Evolutionary conservation across 768 basidiomycete species (phyloP).

Genomic region (Heimioporus sp.): DNA sequence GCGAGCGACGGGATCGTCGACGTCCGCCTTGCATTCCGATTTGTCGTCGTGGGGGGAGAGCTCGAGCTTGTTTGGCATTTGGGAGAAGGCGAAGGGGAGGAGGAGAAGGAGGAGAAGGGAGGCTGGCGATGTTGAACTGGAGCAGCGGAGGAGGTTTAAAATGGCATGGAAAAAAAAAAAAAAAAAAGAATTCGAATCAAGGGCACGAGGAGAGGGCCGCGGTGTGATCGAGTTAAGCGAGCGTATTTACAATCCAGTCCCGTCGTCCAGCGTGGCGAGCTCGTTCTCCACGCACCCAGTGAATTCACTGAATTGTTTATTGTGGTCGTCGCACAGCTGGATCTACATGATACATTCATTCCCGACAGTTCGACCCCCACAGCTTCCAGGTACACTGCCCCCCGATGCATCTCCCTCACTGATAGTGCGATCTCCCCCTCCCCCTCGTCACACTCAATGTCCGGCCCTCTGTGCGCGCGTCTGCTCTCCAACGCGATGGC

Average conservation of each 20-base stretch:
- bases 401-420: slow-evolving; percentile 15
- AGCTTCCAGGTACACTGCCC: slow-evolving; percentile 28
- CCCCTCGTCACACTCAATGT: slow-evolving; percentile 35
- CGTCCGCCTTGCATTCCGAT: slow-evolving; percentile 36
- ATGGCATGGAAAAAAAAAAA: slow-evolving; percentile 64
- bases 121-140: slow-evolving; percentile 10
- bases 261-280: slow-evolving; percentile 18
- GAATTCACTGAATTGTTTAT: too few relatives aligned
- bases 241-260: slow-evolving; percentile 36
- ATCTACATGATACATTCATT: slow-evolving; percentile 33
- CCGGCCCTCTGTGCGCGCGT: slow-evolving; percentile 29
- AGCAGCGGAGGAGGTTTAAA: slow-evolving; percentile 44
- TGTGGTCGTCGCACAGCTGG: slow-evolving; percentile 4
- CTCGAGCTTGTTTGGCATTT: slow-evolving; percentile 32
- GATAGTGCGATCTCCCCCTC: too few relatives aligned
- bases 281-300: too few relatives aligned
- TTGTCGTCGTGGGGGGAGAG: slow-evolving; percentile 34
- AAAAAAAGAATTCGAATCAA: slow-evolving; percentile 64
- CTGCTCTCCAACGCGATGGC: background rate
- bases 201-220: slow-evolving; percentile 62
- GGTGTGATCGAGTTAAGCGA: slow-evolving; percentile 40
- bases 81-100: background rate
- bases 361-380: slow-evolving; percentile 22
- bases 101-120: slow-evolving; percentile 1
- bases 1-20: slow-evolving; percentile 37